Percentiles rank a stretch among this genome's conserved stretches.
Evolutionary conservation across 495 filamentous ascomycete genomes (phyloP).

Genomic region (Saxispiralis lemnorum): DNA sequence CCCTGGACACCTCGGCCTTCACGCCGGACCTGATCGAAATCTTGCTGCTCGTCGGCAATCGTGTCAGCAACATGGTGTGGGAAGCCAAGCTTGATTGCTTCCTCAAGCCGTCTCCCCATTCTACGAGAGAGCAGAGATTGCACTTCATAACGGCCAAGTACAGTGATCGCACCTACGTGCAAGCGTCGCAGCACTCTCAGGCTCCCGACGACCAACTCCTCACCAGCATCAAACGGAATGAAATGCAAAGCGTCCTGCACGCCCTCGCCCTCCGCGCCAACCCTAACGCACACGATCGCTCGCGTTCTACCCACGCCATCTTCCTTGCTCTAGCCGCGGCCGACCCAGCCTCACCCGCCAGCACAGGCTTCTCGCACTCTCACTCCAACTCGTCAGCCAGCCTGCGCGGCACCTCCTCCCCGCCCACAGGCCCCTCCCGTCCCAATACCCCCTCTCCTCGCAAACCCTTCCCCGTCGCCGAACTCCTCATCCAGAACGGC

Average conservation of each 20-base stretch:
- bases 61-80: slow-evolving; percentile 91
- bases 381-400: slow-evolving; percentile 19
- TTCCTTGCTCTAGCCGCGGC: slow-evolving; percentile 89
- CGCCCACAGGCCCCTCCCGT: slow-evolving; percentile 8
- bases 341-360: slow-evolving; percentile 59
- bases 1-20: slow-evolving; percentile 85
- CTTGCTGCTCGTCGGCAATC: slow-evolving; percentile 81
- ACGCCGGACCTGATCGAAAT: slow-evolving; percentile 90
- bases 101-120: slow-evolving; percentile 51
- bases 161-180: slow-evolving; percentile 63
- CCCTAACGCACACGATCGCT: slow-evolving; percentile 73
- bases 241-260: slow-evolving; percentile 79
- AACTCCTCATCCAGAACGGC: slow-evolving; percentile 85
- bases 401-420: slow-evolving; percentile 10
- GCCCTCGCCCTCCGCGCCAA: slow-evolving; percentile 76
- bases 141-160: slow-evolving; percentile 94
- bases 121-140: slow-evolving; percentile 74
- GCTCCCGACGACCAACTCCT: slow-evolving; percentile 81
- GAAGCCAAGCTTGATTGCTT: slow-evolving; percentile 63
- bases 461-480: slow-evolving; percentile 63
- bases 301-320: slow-evolving; percentile 68
- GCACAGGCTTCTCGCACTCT: slow-evolving; percentile 25
- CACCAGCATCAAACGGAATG: slow-evolving; percentile 86
- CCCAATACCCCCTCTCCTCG: slow-evolving; percentile 8
- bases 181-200: slow-evolving; percentile 54